Evolutionary conservation across 768 basidiomycete genomes (phyloP).

Genomic region (Amanita muscaria): DNA sequence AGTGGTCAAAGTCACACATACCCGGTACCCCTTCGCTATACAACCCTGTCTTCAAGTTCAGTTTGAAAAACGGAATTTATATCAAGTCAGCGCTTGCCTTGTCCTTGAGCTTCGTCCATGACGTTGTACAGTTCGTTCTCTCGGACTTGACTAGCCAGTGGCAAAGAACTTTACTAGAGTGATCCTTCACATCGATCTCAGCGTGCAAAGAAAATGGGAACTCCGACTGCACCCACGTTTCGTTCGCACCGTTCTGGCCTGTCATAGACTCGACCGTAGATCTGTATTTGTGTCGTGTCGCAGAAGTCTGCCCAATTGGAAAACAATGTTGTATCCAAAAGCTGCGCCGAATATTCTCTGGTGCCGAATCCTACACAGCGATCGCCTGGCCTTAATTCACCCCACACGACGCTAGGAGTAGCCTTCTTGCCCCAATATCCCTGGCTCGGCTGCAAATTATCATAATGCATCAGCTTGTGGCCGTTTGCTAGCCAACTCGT

Average conservation of each 20-base stretch:
- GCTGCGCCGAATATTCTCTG: constrained; percentile 22
- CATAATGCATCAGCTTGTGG: background rate
- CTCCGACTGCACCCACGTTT: constrained; percentile 15
- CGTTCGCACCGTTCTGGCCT: constrained; percentile 22
- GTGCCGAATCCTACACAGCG: constrained; percentile 22
- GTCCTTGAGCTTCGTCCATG: constrained; percentile 22
- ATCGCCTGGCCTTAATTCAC: constrained; percentile 14
- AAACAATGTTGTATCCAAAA: constrained; percentile 21
- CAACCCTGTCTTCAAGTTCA: constrained; percentile 21
- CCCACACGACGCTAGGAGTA: constrained; percentile 16
- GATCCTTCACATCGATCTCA: constrained; percentile 16
- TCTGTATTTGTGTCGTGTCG: constrained; percentile 19
- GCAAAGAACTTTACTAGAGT: constrained; percentile 22
- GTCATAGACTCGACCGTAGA: constrained; percentile 17
- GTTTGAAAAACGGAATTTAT: background rate
- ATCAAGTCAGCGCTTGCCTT: constrained; percentile 14
- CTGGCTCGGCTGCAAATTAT: background rate
- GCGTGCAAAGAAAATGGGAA: background rate
- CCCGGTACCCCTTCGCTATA: constrained; percentile 16
- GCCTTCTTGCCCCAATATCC: background rate
- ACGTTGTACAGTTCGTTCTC: constrained; percentile 20
- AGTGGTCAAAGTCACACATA: constrained; percentile 7
- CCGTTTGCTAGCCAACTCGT: background rate
- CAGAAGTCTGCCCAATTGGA: constrained; percentile 19
- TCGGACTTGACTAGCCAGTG: constrained; percentile 22